Evolutionary conservation across 345 rosid genomes (phyloP), one percentile per base, ranked within the genome.

Genomic region (Murraya paniculata): DNA sequence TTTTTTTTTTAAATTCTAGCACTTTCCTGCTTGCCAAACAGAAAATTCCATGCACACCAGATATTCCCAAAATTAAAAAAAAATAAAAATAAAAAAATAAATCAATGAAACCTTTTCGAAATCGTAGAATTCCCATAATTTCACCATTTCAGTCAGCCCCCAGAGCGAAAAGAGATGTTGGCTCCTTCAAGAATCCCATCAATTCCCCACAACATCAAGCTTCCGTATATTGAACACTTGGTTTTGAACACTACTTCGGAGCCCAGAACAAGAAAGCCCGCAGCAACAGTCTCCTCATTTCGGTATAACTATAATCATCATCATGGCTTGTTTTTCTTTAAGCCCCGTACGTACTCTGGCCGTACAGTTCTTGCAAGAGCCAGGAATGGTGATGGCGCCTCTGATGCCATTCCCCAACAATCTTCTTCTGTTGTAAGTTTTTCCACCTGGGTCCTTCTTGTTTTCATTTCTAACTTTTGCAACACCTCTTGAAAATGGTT

Each of bases 371-470:
- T 79, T 30, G 64, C 81, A n/a, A 81, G 84, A 73, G 85, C 68
- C 78, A 33, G 79, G 66, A 60, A 77, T 65, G 92, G 82, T 41
- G 77, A 77, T 62, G 87, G 85, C 61, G 73, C 85, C 55, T n/a
- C 80, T 69, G 84, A 83, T 68, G 71, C 85, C 75, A 62, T 83
- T 27, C 79, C 82, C 1, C 85, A 38, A 55, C 81, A 81, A 45
- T 79, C 90, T 7, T 62, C 83, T 71, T 64, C 88, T 72, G 77
- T 87, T 84, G 95, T 94, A 87, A 89, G 91, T 78, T 68, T 67
- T 58, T 68, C 59, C 9, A 36, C 30, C 31, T 36, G 71, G 33
- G 53, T 61, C 71, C 24, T 57, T 27, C 6, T 1, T 1, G 14
- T 78, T 74, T 64, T 9, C 7, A 16, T 24, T 68, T 9, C 21